A percentile compares a stretch with the other conserved stretches of the same genome.
Conservation (phyloP, 2,329 filamentous ascomycete genomes). For the Aspergillus amoenus region DNA sequence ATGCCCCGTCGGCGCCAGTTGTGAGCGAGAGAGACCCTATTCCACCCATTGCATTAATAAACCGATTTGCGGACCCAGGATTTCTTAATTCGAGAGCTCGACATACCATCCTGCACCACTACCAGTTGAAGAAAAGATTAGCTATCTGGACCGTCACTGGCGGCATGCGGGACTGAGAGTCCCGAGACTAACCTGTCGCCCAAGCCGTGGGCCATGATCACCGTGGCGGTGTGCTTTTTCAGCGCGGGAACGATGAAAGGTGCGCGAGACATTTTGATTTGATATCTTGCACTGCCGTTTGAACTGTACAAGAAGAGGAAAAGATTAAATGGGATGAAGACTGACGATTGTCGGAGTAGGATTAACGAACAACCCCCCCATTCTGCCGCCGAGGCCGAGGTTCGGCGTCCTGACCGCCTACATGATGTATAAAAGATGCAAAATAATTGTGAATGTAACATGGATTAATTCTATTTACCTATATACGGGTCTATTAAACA, state of each 20-base stretch:
- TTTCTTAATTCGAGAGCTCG: not conserved
- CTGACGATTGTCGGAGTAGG: not conserved
- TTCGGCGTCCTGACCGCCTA: conserved; percentile 21
- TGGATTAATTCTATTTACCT: not conserved
- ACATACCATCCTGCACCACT: conserved; percentile 52
- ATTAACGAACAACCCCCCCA: not conserved
- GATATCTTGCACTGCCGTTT: not conserved
- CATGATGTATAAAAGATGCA: not conserved
- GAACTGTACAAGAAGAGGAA: not conserved
- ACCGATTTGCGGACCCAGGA: not conserved
- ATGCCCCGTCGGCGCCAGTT: conserved; percentile 78
- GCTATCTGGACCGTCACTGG: conserved; percentile 1
- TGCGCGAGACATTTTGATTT: conserved; percentile 45
- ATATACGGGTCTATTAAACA: not conserved
- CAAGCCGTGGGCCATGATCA: conserved; percentile 91
- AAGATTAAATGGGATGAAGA: not conserved
- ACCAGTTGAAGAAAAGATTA: conserved; percentile 12
- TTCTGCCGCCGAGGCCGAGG: conserved; percentile 14
- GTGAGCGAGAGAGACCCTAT: conserved; percentile 72
- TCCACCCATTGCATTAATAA: not conserved
- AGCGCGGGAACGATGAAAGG: conserved; percentile 75
- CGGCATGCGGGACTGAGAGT: not conserved
- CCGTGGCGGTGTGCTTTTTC: conserved; percentile 83
- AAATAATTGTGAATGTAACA: not conserved
- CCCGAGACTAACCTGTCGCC: conserved; percentile 69